phyloP scores from a whole-genome alignment of 345 rosid species.

The Rubroshorea leprosula region DNA sequence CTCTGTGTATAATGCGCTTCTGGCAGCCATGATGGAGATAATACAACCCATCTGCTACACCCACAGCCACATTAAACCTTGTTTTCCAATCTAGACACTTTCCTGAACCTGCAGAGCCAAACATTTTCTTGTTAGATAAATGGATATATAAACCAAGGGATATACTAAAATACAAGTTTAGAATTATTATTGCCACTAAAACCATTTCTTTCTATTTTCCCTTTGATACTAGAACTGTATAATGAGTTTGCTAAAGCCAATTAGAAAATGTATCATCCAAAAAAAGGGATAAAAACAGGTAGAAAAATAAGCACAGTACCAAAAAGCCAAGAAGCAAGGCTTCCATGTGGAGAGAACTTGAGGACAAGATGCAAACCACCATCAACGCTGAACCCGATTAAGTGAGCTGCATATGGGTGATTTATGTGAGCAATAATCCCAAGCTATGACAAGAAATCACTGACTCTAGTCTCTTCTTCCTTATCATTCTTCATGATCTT shows the following conservation, averaged over 20 bases:
- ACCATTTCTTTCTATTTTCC: no score
- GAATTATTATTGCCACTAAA: no score
- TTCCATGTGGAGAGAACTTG: constrained; percentile 69
- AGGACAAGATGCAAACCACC: constrained; percentile 84
- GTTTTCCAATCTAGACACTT: constrained; percentile 60
- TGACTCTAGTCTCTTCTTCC: constrained; percentile 46
- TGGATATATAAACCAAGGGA: no score
- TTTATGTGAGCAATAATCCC: constrained; percentile 91
- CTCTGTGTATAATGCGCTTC: constrained; percentile 77
- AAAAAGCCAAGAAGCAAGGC: constrained; percentile 68
- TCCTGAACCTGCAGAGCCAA: constrained; percentile 34
- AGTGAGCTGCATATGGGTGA: constrained; percentile 86
- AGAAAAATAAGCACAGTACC: constrained; percentile 33
- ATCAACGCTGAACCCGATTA: constrained; percentile 77
- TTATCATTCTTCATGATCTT: constrained; percentile 49
- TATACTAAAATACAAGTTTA: no score
- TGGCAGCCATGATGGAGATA: constrained; percentile 80
- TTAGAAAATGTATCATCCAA: no score
- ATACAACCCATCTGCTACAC: constrained; percentile 74
- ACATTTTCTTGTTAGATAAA: background rate
- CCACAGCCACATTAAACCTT: constrained; percentile 68
- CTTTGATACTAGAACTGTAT: no score
- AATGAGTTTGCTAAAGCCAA: no score
- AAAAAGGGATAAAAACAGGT: no score
- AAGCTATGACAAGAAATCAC: constrained; percentile 78